Evolutionary conservation across 2,329 filamentous ascomycete genomes (phyloP).

Genomic region (Fusarium tanahbumbuense): DNA sequence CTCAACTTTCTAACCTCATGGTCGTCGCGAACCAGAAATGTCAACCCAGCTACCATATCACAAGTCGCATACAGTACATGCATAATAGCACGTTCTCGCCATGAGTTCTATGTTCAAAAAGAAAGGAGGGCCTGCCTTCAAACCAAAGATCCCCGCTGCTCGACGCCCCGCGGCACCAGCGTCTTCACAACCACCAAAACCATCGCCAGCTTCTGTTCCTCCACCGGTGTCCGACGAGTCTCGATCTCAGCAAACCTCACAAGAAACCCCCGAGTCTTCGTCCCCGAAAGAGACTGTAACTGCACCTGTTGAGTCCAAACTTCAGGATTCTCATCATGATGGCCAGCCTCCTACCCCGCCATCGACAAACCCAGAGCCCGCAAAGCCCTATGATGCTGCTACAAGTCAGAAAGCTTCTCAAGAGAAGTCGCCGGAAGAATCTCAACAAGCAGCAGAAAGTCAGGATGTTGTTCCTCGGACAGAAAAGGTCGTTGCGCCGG

Average conservation of each 20-base stretch:
- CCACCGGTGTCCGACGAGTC: conserved; percentile 26
- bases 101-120: conserved; percentile 79
- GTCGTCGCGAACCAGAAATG: conserved; percentile 30
- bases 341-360: conserved; percentile 42
- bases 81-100: conserved; percentile 45
- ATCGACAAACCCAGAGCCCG: conserved; percentile 33
- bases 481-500: neutral
- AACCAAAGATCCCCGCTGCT: conserved; percentile 72
- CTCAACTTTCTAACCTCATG: conserved; percentile 9
- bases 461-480: neutral
- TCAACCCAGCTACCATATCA: conserved; percentile 23
- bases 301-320: conserved; percentile 12
- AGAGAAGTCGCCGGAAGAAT: conserved; percentile 1
- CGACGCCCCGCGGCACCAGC: conserved; percentile 61
- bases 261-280: conserved; percentile 5
- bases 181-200: conserved; percentile 40
- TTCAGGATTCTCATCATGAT: conserved; percentile 21
- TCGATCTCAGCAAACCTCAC: conserved; percentile 16
- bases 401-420: conserved; percentile 1
- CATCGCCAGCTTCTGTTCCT: conserved; percentile 19
- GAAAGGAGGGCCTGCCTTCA: conserved; percentile 71
- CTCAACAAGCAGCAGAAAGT: neutral
- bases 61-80: conserved; percentile 28
- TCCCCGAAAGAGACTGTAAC: neutral
- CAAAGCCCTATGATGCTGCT: conserved; percentile 21